These are phyloP conservation scores for Vicia faba DNA, from an alignment of 306 rosid genomes.

Conservation along the genomic window DNA sequence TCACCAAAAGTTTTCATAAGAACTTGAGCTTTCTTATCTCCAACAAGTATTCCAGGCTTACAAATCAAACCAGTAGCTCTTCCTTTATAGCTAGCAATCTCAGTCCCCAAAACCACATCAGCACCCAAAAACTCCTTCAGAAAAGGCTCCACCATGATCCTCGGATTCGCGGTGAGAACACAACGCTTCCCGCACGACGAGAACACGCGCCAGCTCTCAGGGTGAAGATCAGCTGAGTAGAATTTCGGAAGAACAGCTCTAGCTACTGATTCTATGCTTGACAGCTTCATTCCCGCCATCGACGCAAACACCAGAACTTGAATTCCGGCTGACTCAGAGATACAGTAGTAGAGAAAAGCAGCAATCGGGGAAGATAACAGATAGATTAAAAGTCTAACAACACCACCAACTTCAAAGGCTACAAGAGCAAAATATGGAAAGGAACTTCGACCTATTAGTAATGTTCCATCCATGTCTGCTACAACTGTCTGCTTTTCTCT, in stretches of 20 bases:
- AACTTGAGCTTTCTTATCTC: constrained; percentile 61
- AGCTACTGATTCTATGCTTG: constrained; percentile 68
- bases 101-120: constrained; percentile 73
- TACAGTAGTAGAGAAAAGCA: constrained; percentile 65
- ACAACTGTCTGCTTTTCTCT: constrained; percentile 77
- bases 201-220: constrained; percentile 72
- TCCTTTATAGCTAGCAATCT: constrained; percentile 49
- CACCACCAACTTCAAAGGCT: constrained; percentile 82
- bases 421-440: constrained; percentile 80
- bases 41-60: constrained; percentile 64
- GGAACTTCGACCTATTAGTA: constrained; percentile 72
- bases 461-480: constrained; percentile 87
- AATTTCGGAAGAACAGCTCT: constrained; percentile 82
- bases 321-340: constrained; percentile 78
- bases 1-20: constrained; percentile 54
- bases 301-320: constrained; percentile 65
- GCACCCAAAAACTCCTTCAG: constrained; percentile 69
- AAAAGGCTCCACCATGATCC: constrained; percentile 81
- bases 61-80: constrained; percentile 75
- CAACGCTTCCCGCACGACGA: constrained; percentile 65
- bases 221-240: constrained; percentile 60
- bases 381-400: constrained; percentile 61
- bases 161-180: constrained; percentile 75
- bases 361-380: constrained; percentile 67
- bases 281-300: constrained; percentile 57